Percentiles rank a stretch among this genome's conserved stretches.
Evolutionary conservation across 306 rosid genomes (phyloP).

Genomic region (Datisca glomerata): DNA sequence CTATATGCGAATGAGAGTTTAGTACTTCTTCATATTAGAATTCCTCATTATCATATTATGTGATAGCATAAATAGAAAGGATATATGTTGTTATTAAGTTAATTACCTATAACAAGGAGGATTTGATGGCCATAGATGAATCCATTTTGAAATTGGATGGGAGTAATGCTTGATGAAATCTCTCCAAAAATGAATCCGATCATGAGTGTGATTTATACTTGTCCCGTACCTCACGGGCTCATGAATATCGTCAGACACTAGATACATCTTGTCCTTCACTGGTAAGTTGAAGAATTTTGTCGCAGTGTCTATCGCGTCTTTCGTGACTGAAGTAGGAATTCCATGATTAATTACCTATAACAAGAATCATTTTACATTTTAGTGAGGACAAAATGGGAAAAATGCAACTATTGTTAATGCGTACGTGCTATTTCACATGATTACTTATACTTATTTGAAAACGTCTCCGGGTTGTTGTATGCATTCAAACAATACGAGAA

Average conservation of each 20-base stretch:
- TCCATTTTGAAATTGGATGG: slow-evolving; percentile 37
- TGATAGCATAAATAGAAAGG: not conserved
- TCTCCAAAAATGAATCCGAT: slow-evolving; percentile 41
- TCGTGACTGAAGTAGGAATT: slow-evolving; percentile 13
- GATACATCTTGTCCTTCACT: slow-evolving; percentile 30
- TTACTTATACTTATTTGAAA: not conserved
- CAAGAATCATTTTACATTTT: not conserved
- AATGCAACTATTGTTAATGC: not conserved
- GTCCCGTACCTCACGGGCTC: slow-evolving; percentile 48
- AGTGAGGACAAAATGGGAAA: not conserved
- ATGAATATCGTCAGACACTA: slow-evolving; percentile 29
- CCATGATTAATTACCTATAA: slow-evolving; percentile 46
- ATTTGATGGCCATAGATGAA: slow-evolving; percentile 47
- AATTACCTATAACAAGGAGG: slow-evolving; percentile 33
- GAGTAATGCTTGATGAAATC: slow-evolving; percentile 49
- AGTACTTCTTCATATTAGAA: not conserved
- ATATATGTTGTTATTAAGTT: not conserved
- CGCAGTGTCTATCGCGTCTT: slow-evolving; percentile 25
- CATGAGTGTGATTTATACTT: slow-evolving; percentile 30
- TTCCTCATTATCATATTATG: not conserved
- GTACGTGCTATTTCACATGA: too few species aligned
- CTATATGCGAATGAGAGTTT: slow-evolving; percentile 4
- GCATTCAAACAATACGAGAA: too few species aligned
- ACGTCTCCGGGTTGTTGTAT: too few species aligned
- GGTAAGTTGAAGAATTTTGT: slow-evolving; percentile 38